Base-by-base conservation (phyloP, 495 filamentous ascomycete species). In the Rostrohypoxylon terebratum region DNA sequence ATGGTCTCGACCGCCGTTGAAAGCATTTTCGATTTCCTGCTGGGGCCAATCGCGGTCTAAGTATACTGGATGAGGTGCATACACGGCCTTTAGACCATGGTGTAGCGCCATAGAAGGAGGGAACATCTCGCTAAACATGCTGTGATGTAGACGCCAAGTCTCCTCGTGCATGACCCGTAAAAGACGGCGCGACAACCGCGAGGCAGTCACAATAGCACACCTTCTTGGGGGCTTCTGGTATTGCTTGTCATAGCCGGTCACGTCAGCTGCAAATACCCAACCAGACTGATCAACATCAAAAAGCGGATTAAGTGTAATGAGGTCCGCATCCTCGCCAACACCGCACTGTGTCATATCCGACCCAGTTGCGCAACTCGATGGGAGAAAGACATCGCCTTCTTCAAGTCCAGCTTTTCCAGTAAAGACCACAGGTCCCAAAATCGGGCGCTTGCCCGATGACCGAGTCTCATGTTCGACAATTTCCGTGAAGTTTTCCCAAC, bases 101-200 rank as follows among this genome's bases (percentile, higher is more conserved):
- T 98, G 96, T 0, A 99, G 85, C 3, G 94, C 94, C 50, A 89
- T 86, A 6, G 90, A 90, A 23, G 92, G 88, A 1, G 94, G 92
- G 87, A 92, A 97, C 94, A 98, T 98, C 80, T 99, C 96, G 10
- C 90, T 90, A 82, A 97, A 98, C 90, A 96, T 96, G 71, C 87
- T 90, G 80, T 96, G 95, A 31, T 89, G 90, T 50, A 91, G 85
- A 38, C 92, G 84, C 55, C 86, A 87, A 20, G 90, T 95, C 77
- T 98, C 95, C 59, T 89, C 86, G 80, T 99, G 96, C 96, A 99
- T 99, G 10, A 90, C 91, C 16, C 79, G 79, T 20, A 99, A 85
- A 1, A 99, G 86, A 21, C 94, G 90, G 53, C 90, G 90, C 7
- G 91, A 94, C 11, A 98, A 86, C 1, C 96, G 88, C 1, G 89